A percentile compares a stretch with the other conserved stretches of the same genome.
Conservation (phyloP, 352 stramenopile species). For the Discostella stelligera region DNA sequence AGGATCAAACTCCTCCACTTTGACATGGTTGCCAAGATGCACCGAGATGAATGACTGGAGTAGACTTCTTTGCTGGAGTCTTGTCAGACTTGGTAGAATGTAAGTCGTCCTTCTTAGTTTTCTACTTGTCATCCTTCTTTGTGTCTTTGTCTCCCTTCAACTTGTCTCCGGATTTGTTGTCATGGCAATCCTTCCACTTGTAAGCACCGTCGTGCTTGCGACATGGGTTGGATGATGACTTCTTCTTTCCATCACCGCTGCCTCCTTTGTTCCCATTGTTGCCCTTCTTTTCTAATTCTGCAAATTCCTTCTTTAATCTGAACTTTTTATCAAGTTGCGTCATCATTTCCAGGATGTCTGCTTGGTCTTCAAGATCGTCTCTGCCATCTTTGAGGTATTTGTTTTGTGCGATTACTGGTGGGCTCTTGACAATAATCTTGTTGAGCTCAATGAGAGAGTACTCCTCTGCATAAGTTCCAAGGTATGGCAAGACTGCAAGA, state of each 20-base stretch:
- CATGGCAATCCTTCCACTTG: slow-evolving; percentile 9
- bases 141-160: neutral
- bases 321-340: neutral
- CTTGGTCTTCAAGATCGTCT: neutral
- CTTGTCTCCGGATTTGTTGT: neutral
- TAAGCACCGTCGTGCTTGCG: slow-evolving; percentile 4
- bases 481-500: slow-evolving; percentile 1
- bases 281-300: slow-evolving; percentile 6
- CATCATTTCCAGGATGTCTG: neutral
- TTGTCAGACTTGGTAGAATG: neutral
- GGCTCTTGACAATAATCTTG: neutral
- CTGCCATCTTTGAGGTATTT: neutral
- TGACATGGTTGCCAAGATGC: neutral
- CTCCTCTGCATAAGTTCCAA: neutral
- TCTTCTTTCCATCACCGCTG: neutral
- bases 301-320: neutral
- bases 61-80: neutral
- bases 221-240: slow-evolving; percentile 4
- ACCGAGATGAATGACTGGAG: neutral
- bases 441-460: neutral
- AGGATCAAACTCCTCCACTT: neutral
- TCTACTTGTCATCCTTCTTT: neutral
- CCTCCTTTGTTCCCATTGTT: neutral
- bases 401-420: neutral
- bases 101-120: slow-evolving; percentile 1